Evolutionary conservation across 352 stramenopile species (phyloP).

Genomic region (Thalassiosira gravida): DNA sequence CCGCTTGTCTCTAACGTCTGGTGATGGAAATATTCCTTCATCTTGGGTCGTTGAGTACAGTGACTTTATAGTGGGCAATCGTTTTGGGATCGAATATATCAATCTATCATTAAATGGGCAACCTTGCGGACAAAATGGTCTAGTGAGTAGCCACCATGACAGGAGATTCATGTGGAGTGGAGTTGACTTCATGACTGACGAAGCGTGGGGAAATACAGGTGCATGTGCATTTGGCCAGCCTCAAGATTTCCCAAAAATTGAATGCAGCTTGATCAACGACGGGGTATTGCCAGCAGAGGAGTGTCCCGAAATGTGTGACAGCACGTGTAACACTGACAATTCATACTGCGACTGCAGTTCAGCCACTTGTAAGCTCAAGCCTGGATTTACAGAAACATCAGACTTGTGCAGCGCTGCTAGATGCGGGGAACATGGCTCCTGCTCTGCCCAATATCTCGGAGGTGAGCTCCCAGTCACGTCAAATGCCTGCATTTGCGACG

Average conservation of each 20-base stretch:
- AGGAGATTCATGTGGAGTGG: slow-evolving; percentile 68
- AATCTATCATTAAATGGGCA: slow-evolving; percentile 59
- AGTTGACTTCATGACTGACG: slow-evolving; percentile 44
- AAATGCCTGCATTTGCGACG: slow-evolving; percentile 63
- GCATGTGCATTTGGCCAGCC: slow-evolving; percentile 49
- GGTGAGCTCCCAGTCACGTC: slow-evolving; percentile 37
- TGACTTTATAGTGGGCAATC: slow-evolving; percentile 69
- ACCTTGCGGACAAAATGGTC: slow-evolving; percentile 48
- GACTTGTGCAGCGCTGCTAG: slow-evolving; percentile 58
- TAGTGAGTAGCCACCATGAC: slow-evolving; percentile 73
- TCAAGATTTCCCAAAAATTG: slow-evolving; percentile 32
- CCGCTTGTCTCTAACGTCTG: slow-evolving; percentile 47
- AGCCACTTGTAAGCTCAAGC: slow-evolving; percentile 59
- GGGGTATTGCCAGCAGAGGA: slow-evolving; percentile 37
- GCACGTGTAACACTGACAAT: slow-evolving; percentile 27
- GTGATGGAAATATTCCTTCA: slow-evolving; percentile 45
- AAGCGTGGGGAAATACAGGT: slow-evolving; percentile 64
- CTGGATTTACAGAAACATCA: slow-evolving; percentile 57
- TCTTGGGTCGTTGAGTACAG: slow-evolving; percentile 75
- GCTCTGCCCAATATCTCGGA: slow-evolving; percentile 64
- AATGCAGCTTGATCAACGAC: slow-evolving; percentile 33
- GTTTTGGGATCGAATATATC: slow-evolving; percentile 57
- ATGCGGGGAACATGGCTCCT: slow-evolving; percentile 64
- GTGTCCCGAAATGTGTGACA: slow-evolving; percentile 50
- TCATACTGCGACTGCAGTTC: slow-evolving; percentile 70